phyloP scores from a whole-genome alignment of 192 early-diverging fungal species.

The Backusella psychrophila region DNA sequence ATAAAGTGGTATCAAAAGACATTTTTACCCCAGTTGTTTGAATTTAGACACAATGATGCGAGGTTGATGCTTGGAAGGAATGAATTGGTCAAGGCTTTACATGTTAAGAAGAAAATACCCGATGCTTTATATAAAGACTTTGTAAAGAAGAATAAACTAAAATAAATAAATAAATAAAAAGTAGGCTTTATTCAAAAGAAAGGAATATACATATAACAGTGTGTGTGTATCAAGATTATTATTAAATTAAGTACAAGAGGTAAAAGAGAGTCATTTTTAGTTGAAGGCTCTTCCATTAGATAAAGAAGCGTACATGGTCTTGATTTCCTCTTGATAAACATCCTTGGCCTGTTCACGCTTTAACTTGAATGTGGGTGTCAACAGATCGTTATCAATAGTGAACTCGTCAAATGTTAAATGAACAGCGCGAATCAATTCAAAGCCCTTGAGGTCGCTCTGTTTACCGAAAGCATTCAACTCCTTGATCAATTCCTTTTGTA shows the following conservation, averaged over 20 bases:
- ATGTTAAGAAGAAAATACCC: not conserved
- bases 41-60: not conserved
- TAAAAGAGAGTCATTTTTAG: not conserved
- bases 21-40: not conserved
- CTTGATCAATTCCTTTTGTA: slow-evolving; percentile 57
- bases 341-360: slow-evolving; percentile 77
- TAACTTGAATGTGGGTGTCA: slow-evolving; percentile 93
- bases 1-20: slow-evolving; percentile 3
- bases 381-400: slow-evolving; percentile 74
- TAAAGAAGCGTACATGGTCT: slow-evolving; percentile 62
- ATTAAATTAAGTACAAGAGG: not conserved
- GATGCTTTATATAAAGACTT: not conserved
- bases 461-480: slow-evolving; percentile 57
- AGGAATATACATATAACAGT: not conserved
- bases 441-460: slow-evolving; percentile 77
- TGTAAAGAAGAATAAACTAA: not conserved
- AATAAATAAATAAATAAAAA: not conserved
- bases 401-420: slow-evolving; percentile 75
- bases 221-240: not conserved
- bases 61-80: not conserved
- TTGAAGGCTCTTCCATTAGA: slow-evolving; percentile 32
- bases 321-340: slow-evolving; percentile 63
- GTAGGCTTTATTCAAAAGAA: not conserved
- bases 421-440: slow-evolving; percentile 83
- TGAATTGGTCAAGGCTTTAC: not conserved